A percentile compares a stretch with the other conserved stretches of the same genome.
These are phyloP conservation scores for Tripterygium wilfordii DNA, from an alignment of 177 flowering plant species.

Conservation along the genomic window DNA sequence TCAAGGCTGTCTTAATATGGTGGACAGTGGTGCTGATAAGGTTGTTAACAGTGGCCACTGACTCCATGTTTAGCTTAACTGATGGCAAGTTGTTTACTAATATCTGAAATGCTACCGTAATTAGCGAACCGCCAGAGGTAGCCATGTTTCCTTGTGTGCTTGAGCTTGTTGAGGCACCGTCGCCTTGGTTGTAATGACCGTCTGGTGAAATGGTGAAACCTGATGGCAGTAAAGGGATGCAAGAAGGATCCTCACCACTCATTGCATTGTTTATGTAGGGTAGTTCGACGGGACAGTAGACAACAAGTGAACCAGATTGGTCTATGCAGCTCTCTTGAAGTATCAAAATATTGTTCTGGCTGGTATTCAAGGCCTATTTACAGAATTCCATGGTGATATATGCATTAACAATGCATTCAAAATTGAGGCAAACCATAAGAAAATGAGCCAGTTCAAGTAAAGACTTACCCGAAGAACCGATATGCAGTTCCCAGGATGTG, in stretches of 20 bases:
- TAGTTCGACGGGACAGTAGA: conserved; percentile 71
- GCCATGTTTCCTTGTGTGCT: conserved; percentile 14
- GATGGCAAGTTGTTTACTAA: conserved; percentile 71
- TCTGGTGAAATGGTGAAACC: conserved; percentile 82
- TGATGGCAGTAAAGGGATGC: conserved; percentile 72
- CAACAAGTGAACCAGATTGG: conserved; percentile 65
- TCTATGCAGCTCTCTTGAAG: conserved; percentile 90
- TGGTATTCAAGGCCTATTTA: conserved; percentile 57
- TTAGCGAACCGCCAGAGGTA: conserved; percentile 56
- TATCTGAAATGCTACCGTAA: conserved; percentile 80
- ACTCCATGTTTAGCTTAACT: conserved; percentile 68
- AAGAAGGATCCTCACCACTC: conserved; percentile 83
- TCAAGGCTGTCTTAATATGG: conserved; percentile 81
- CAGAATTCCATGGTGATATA: too few species aligned
- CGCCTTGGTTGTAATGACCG: conserved; percentile 42
- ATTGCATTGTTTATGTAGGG: conserved; percentile 66
- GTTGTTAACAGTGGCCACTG: conserved; percentile 71
- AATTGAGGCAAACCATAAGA: not conserved
- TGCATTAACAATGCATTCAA: not conserved
- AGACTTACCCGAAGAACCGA: conserved; percentile 65
- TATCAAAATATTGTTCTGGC: conserved; percentile 78
- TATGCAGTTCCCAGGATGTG: conserved; percentile 79
- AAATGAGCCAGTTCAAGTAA: not conserved
- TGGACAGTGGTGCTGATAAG: conserved; percentile 78
- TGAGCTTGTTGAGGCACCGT: conserved; percentile 49